Base-by-base conservation (phyloP, 805 yeast species). In the Nakazawaea ernobii region DNA sequence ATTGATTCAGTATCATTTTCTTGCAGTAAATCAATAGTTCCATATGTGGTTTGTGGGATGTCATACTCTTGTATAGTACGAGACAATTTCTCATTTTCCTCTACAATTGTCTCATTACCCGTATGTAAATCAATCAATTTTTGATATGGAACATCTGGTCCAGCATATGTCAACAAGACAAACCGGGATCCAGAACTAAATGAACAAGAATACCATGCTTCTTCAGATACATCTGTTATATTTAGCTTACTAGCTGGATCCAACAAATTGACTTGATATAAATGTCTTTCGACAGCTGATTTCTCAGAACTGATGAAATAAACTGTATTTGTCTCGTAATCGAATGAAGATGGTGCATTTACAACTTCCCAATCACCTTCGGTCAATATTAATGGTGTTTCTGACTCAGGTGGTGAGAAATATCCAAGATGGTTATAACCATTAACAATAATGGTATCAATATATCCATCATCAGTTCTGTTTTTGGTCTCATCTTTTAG, bases 301-400 rank as follows among this genome's bases (percentile, higher is more conserved):
- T 80, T 80, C 59, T 79, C 77, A 0, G 98, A 88, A 5, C 92
- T 83, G 7, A 81, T 59, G 61, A 81, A 94, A 61, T 81, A 84
- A 13, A 81, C 74, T 53, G 76, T 71, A 46, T 73, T 75, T 29
- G 65, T 67, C 6, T 69, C 66, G 44, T 65, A 67, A 57, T 85
- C 89, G 64, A 79, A 79, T 0, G 83, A 75, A 2, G 83, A 68
- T 2, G 85, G 80, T 1, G 88, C 91, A 51, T 71, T 75, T 27
- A 78, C 85, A n/a, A 94, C 95, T 63, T 94, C 99, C 96, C 96
- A 94, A 0, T 75, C 66, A 6, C 99, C 99, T 3, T 64, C 49
- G 1, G 94, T 86, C 41, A 95, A 73, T 20, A 84, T 61, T 41
- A 55, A 54, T 3, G 88, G 88, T 13, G 65, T 63, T 0, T 79